Evolutionary conservation across 2,329 filamentous ascomycete species (phyloP), one percentile per base, ranked within the genome.

Genomic region (Capronia epimyces): DNA sequence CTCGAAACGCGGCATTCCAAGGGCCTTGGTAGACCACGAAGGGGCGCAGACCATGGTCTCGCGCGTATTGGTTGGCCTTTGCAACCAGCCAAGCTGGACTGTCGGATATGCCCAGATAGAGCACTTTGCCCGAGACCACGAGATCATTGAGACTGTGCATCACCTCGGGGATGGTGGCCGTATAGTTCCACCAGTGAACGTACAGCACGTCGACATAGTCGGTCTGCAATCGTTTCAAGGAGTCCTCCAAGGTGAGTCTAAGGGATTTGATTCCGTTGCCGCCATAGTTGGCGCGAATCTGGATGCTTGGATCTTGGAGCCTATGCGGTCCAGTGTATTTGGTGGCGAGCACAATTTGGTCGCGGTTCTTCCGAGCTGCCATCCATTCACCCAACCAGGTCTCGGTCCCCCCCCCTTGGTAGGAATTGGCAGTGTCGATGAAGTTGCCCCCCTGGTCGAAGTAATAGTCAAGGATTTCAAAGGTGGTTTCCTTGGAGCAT

Each of bases 1-100:
- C 84, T 22, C 84, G 78, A 40, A 79, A 72, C 1, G 70, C 74
- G 13, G 76, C 73, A 24, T 70, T 78, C 81, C 82, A 87, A 9
- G 67, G 70, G 10, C 83, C 84, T 66, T 85, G 81, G 65, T 86
- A 86, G 31, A 86, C 77, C 22, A 73, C 77, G 69, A 89, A 89
- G 34, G 78, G 82, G 1, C 80, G 79, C 21, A 87, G 73, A n/a
- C 82, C 83, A 55, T 87, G 78, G 56, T 79, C 75, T 39, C 82
- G 78, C 5, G 86, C 86, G 62, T 88, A 40, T 67, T 72, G 60
- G 49, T 76, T 76, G 0, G 71, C 71, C 45, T 72, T 73, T 45
- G 64, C 63, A 1, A 75, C 72, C 1, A 75, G 61, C 51, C 50
- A 56, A 12, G 50, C 50, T 3, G 54, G 51, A 32, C 37, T 37